Evolutionary conservation across 768 basidiomycete genomes (phyloP).

Genomic region (Naganishia antarctica): DNA sequence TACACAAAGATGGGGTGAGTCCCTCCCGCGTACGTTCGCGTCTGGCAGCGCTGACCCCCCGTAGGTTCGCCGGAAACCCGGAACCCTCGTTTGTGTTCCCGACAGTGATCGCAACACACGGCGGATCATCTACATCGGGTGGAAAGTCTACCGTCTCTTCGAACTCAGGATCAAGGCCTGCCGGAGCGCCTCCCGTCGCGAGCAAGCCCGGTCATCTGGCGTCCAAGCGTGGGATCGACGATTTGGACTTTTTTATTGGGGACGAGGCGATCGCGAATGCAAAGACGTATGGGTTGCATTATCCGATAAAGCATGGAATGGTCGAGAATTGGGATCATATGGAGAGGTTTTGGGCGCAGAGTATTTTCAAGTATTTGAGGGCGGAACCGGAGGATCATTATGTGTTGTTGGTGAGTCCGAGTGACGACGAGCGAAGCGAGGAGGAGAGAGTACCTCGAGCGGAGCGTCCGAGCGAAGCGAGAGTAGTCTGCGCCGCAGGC

Average conservation of each 20-base stretch:
- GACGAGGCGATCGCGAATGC: conserved; percentile 94
- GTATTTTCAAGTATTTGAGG: conserved; percentile 97
- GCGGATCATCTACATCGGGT: conserved; percentile 55
- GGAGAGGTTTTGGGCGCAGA: conserved; percentile 99
- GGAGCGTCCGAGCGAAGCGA: too few relatives aligned
- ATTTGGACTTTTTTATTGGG: conserved; percentile 99
- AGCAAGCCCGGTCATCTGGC: conserved; percentile 85
- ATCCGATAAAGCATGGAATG: conserved; percentile 95
- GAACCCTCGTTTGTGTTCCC: conserved; percentile 99
- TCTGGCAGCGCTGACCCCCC: background rate
- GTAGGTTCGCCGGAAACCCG: conserved; percentile 89
- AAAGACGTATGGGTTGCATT: conserved; percentile 92
- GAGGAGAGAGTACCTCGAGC: background rate
- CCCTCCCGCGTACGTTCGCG: conserved; percentile 23
- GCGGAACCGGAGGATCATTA: conserved; percentile 99
- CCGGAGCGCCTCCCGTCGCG: conserved; percentile 60
- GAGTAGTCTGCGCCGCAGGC: too few relatives aligned
- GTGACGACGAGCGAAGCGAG: background rate
- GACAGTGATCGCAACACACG: conserved; percentile 88
- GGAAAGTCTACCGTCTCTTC: conserved; percentile 19
- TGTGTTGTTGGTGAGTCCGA: conserved; percentile 75
- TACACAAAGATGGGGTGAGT: conserved; percentile 32
- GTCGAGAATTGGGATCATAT: conserved; percentile 85
- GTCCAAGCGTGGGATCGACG: conserved; percentile 93
- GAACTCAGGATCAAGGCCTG: conserved; percentile 43